A percentile compares a stretch with the other conserved stretches of the same genome.
Conservation (phyloP, 139 green algal genomes). For the Coelastrella sp. region DNA sequence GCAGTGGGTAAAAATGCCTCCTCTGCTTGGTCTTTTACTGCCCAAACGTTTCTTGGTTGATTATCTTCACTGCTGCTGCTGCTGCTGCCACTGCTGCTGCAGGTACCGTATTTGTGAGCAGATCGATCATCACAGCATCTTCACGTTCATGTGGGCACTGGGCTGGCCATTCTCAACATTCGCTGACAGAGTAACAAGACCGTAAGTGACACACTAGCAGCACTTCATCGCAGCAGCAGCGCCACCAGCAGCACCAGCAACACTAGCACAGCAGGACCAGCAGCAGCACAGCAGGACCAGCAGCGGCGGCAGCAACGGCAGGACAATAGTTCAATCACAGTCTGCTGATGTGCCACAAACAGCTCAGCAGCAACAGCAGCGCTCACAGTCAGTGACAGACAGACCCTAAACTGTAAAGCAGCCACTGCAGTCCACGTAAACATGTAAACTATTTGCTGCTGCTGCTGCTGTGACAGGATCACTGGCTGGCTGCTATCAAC, state of each 20-base stretch:
- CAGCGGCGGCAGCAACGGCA: not conserved
- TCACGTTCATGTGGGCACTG: slow-evolving; percentile 32
- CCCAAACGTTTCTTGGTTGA: not conserved
- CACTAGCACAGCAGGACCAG: not conserved
- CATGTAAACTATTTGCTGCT: not conserved
- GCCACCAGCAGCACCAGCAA: not conserved
- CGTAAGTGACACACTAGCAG: not conserved
- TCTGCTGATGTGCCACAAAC: no score
- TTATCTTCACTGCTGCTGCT: not conserved
- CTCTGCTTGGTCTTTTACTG: not conserved
- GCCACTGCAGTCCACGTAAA: not conserved
- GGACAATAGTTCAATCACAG: not conserved
- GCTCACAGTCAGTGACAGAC: no score
- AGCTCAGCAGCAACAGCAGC: no score
- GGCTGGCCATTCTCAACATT: slow-evolving; percentile 21
- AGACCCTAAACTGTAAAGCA: no score
- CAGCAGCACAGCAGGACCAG: not conserved
- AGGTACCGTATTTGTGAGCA: slow-evolving; percentile 41
- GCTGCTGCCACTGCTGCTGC: not conserved
- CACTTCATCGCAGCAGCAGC: not conserved
- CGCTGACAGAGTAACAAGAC: slow-evolving; percentile 4
- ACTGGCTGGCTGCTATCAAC: not conserved
- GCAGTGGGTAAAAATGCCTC: not conserved
- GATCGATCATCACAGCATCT: slow-evolving; percentile 42
- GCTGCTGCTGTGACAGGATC: not conserved